Base-by-base conservation (phyloP, 768 basidiomycete genomes). In the Kondoa subrosea region DNA sequence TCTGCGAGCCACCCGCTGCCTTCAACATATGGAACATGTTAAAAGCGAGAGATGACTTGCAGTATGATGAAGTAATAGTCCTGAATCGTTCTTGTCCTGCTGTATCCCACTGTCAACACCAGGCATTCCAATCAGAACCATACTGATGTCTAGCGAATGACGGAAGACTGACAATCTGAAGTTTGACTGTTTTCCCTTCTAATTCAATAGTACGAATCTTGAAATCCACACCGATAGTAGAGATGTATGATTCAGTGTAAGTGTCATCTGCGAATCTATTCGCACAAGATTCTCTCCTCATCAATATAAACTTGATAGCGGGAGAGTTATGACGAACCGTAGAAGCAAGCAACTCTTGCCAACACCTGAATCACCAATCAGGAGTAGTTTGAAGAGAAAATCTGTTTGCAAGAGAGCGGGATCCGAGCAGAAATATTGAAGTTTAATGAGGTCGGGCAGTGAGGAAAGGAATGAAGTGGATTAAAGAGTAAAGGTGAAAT, bases 161-260 rank as follows among this genome's bases (percentile, higher is more conserved):
- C n/a, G n/a, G n/a, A n/a, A n/a, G n/a, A n/a, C 88, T 72, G 71
- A 93, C 92, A 77, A 97, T 97, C 79, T 97, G 93, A n/a, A 97
- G 83, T 80, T 97, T 97, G 77, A 96, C 91, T 58, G 89, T 85
- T 80, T 96, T 96, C 56, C 93, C 93, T 74, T 97, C 93, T 63
- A 97, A 83, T 78, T 97, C 92, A 77, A 97, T 96, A 64, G 92
- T 96, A 34, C 93, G 86, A 79, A 97, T 97, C 86, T 92, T 93
- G 83, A 95, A 95, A 84, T 95, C 91, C 73, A 96, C 92, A 68
- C 93, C 95, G 78, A 99, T 99, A 67, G 95, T 99, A 67, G 92
- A 96, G 79, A 96, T 97, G 81, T 96, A 97, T 57, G 89, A 91
- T 61, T 92, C 92, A 34, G 95, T 97, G 91, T 92, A 99, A 71